A percentile compares a stretch with the other conserved stretches of the same genome.
These are phyloP conservation scores for Tephrocybe sp. DNA, from an alignment of 768 basidiomycete species.

Conservation along the genomic window DNA sequence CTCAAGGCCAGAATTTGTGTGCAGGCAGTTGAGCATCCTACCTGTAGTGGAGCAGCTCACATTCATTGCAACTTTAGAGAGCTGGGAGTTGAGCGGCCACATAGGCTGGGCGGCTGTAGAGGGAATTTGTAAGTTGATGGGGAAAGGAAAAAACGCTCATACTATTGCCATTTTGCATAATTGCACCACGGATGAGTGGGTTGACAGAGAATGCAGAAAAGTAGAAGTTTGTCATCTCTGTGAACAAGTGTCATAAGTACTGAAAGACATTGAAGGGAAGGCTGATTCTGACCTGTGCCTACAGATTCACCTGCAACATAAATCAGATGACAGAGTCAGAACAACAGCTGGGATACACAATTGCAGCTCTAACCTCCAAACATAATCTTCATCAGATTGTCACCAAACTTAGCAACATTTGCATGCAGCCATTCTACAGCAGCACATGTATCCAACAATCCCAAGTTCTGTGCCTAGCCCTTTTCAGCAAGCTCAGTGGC, in stretches of 20 bases:
- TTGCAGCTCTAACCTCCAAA: slow-evolving; percentile 31
- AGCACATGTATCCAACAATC: slow-evolving; percentile 47
- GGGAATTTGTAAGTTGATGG: not conserved
- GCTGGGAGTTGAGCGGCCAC: slow-evolving; percentile 30
- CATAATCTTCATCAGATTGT: slow-evolving; percentile 44
- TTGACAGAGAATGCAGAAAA: slow-evolving; percentile 27
- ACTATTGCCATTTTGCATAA: slow-evolving; percentile 36
- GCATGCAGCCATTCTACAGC: slow-evolving; percentile 45
- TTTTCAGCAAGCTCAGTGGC: slow-evolving; percentile 36
- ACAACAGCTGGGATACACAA: not conserved
- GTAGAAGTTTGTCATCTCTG: slow-evolving; percentile 35
- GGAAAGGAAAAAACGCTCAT: too few species aligned
- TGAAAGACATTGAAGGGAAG: too few species aligned
- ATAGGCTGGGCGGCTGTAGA: slow-evolving; percentile 30
- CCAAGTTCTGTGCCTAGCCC: slow-evolving; percentile 42
- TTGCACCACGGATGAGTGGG: slow-evolving; percentile 30
- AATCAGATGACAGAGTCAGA: not conserved
- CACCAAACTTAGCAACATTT: slow-evolving; percentile 43
- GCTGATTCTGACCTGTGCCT: slow-evolving; percentile 31
- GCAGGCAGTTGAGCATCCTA: slow-evolving; percentile 28
- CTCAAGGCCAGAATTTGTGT: slow-evolving; percentile 24
- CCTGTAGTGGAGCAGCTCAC: slow-evolving; percentile 25
- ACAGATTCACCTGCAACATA: slow-evolving; percentile 29
- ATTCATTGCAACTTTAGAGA: slow-evolving; percentile 26
- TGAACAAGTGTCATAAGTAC: too few species aligned